phyloP scores from a whole-genome alignment of 2,329 filamentous ascomycete genomes.

The Cordyceps javanica region DNA sequence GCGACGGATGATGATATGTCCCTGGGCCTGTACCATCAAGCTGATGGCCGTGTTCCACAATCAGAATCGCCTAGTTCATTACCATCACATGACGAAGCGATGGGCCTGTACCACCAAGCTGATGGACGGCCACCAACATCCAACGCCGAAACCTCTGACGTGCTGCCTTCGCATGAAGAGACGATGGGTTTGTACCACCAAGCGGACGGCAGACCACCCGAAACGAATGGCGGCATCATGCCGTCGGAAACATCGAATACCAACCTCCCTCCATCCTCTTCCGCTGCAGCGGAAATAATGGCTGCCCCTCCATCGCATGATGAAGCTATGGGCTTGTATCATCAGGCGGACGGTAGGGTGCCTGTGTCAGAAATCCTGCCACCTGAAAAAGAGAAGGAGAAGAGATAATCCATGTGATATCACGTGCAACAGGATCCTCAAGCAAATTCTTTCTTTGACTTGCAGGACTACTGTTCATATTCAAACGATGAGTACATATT shows the following conservation, averaged over 20 bases:
- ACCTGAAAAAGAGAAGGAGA: constrained; percentile 18
- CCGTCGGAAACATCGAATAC: not conserved
- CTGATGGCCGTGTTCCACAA: constrained; percentile 18
- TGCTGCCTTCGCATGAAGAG: constrained; percentile 21
- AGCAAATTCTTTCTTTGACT: not conserved
- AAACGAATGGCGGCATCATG: not conserved
- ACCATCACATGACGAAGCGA: constrained; percentile 22
- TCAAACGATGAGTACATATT: not conserved
- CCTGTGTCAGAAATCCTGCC: constrained; percentile 16
- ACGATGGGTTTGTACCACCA: constrained; percentile 26
- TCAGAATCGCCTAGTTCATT: not conserved
- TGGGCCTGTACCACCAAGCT: constrained; percentile 27
- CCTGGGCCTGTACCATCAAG: constrained; percentile 27
- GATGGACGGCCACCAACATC: constrained; percentile 18
- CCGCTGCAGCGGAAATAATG: not conserved
- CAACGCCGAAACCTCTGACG: not conserved
- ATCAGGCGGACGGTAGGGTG: constrained; percentile 25
- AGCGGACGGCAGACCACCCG: constrained; percentile 21
- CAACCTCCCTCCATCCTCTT: not conserved
- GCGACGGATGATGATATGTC: constrained; percentile 19
- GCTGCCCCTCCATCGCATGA: constrained; percentile 21
- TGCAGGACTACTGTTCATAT: not conserved
- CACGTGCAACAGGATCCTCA: too few relatives aligned
- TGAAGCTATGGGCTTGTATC: constrained; percentile 25
- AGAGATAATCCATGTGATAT: not conserved